Evolutionary conservation across 208 protist species (phyloP), one percentile per base, ranked within the genome.

Genomic region (Lotmaria passim): DNA sequence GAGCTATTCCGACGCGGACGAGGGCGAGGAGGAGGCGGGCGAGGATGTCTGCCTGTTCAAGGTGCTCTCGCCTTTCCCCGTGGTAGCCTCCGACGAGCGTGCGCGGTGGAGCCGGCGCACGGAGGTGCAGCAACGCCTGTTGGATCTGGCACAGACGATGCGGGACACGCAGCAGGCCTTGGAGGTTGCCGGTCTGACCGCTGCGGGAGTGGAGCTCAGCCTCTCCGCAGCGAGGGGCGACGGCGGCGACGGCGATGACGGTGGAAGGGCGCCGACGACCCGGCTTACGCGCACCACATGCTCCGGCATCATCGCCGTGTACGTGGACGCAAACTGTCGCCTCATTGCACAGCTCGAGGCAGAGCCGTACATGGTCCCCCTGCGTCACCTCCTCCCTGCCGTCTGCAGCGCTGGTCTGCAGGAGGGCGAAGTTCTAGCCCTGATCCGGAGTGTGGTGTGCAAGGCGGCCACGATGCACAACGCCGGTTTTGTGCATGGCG

Each of bases 291-390:
- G 67, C 52, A 51, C 65, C 1, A 65, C 91, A 23, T 95, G 81
- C 69, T 67, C 75, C 34, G 90, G 87, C 33, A 55, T 86, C 17
- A 52, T 64, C 17, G 64, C 51, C 15, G 53, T 96, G 21, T 80
- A 80, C 61, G 81, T 96, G 0, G 90, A 93, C 62, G 72, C 82
- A 3, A 43, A 56, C 17, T 87, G 74, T 44, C 85, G 85, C 47
- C 65, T 96, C 28, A 66, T 96, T 28, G 85, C 78, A 1, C 72
- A 86, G 36, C 46, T 96, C 26, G 88, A 96, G 56, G 50, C 76
- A 19, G 81, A 87, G 64, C 71, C 72, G 21, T 93, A 75, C 64
- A 48, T 56, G 19, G 75, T 93, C n/a, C 73, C 78, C 11, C 55
- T 96, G n/a, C 78, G 71, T 12, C 82, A 92, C 39, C 41, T 93